Evolutionary conservation across 371 early-diverging fungal species (phyloP).

Genomic region (Blastocladiella emersonii): DNA sequence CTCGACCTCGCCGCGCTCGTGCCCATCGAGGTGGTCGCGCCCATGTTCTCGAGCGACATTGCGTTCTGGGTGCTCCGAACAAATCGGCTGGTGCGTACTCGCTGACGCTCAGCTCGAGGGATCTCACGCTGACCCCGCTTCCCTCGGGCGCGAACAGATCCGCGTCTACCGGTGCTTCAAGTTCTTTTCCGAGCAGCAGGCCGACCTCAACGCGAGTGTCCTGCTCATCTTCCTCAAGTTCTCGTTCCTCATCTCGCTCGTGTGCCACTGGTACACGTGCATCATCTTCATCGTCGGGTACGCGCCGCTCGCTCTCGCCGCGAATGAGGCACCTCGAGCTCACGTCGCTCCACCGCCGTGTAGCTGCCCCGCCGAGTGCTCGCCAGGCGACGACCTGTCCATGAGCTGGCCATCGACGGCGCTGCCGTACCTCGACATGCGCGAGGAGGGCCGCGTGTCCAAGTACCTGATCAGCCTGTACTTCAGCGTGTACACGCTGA

Average conservation of each 20-base stretch:
- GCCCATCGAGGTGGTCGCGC: background rate
- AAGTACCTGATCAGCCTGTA: background rate
- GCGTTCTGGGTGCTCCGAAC: background rate
- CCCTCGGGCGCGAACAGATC: background rate
- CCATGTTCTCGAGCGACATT: background rate
- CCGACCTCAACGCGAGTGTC: background rate
- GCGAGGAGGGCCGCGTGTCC: background rate
- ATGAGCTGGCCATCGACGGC: background rate
- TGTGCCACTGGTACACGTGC: background rate
- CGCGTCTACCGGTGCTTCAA: background rate
- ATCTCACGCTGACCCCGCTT: too few species aligned
- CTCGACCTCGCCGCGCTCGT: background rate
- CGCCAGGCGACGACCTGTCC: background rate
- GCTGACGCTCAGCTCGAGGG: too few species aligned
- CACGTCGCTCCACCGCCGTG: too few species aligned
- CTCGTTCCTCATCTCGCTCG: background rate
- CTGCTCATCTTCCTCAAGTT: background rate
- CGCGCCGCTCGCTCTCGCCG: too few species aligned
- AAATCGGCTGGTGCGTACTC: background rate
- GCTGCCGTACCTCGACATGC: background rate
- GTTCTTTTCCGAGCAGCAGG: background rate
- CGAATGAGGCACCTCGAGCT: too few species aligned
- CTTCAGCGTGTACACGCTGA: background rate
- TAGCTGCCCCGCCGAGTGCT: background rate
- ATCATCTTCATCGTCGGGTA: background rate